These are phyloP conservation scores for Lophium mytilinum DNA, from an alignment of 495 filamentous ascomycete species.

Conservation along the genomic window DNA sequence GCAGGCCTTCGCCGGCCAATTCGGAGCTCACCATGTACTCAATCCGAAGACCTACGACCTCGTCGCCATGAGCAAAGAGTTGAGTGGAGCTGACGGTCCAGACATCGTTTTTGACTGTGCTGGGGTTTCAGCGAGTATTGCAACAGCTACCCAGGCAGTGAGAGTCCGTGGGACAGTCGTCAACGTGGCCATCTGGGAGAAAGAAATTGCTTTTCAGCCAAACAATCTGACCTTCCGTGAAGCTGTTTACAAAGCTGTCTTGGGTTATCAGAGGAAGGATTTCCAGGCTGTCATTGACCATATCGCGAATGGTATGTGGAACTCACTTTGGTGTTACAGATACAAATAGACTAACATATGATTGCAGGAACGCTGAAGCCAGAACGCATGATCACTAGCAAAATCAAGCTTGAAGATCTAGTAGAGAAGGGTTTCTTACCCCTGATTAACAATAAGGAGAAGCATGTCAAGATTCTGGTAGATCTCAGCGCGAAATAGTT, in stretches of 20 bases:
- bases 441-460: conserved; percentile 33
- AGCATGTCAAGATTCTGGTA: conserved; percentile 36
- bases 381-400: conserved; percentile 30
- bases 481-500: conserved; percentile 1
- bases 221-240: conserved; percentile 32
- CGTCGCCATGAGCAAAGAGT: conserved; percentile 17
- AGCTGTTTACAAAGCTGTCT: conserved; percentile 27
- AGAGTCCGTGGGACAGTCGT: conserved; percentile 28
- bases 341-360: not conserved
- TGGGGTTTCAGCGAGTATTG: conserved; percentile 18
- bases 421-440: conserved; percentile 29
- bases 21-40: conserved; percentile 14
- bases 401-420: conserved; percentile 29
- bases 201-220: conserved; percentile 29
- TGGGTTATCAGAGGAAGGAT: conserved; percentile 31
- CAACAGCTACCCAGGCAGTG: conserved; percentile 2
- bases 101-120: conserved; percentile 29
- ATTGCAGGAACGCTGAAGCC: conserved; percentile 25
- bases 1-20: conserved; percentile 17
- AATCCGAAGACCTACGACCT: conserved; percentile 23
- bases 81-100: conserved; percentile 21
- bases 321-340: not conserved
- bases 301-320: conserved; percentile 5
- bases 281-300: conserved; percentile 31
- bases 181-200: conserved; percentile 35